Base-by-base conservation (phyloP, 495 filamentous ascomycete genomes). In the Podospora conica region DNA sequence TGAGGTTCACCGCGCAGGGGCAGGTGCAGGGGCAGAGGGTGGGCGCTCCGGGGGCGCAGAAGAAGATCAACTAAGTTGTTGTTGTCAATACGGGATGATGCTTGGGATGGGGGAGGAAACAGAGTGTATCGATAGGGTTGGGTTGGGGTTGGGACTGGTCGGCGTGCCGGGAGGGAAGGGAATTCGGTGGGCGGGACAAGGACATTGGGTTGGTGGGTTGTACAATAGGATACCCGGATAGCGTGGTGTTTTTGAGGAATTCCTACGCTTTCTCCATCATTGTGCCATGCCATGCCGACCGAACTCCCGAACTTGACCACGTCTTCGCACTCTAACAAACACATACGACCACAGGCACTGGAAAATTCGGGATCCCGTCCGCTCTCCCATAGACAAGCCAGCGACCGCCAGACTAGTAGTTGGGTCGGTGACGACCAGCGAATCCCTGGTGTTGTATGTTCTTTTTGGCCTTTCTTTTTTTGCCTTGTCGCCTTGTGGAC, bases 1-100 rank as follows among this genome's bases (percentile, higher is more conserved):
- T 71, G 25, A 68, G 66, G 24, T 74, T 70, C 59, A 69, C 67
- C 31, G 61, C 60, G 56, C 73, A 73, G 65, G 69, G 66, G 20
- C 72, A 71, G 70, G 53, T 62, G 58, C 65, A 54, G 48, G 66
- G 29, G 21, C 63, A 60, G 53, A 58, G 27, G 28, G 61, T 61
- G 54, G 68, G 28, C 64, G 40, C 40, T 48, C 54, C 58, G 57
- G 27, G 8, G 58, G 65, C 58, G 7, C 53, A 33, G 60, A 73
- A 73, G 69, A 73, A 74, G 71, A 56, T 53, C 1, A 71, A 68
- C 40, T 74, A 63, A 66, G 53, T 2, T n/a, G 23, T 40, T 7
- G 40, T 21, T 6, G 25, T 10, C 6, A 59, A 20, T n/a, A 21
- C 6, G 5, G 15, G 21, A 18, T 18, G 0, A 5, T 20, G 24